These are phyloP conservation scores for Begonia loranthoides DNA, from an alignment of 306 rosid species.

Conservation along the genomic window DNA sequence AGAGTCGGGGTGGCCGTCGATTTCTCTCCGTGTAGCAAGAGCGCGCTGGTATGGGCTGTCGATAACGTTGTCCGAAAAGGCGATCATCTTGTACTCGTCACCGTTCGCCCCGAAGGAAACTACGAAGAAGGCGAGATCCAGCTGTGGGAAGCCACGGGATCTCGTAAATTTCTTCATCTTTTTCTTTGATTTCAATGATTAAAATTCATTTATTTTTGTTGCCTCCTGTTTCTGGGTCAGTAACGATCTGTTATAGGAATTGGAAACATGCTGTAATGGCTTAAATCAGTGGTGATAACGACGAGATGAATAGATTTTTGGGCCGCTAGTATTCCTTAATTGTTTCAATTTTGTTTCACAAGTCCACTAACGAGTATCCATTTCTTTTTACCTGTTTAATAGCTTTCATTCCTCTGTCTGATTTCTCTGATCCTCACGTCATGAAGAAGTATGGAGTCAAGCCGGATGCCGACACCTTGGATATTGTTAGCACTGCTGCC, in stretches of 20 bases:
- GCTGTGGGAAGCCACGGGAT: constrained; percentile 69
- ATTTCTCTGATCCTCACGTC: constrained; percentile 34
- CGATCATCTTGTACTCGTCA: constrained; percentile 49
- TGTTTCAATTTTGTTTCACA: too few relatives aligned
- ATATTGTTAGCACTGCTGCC: constrained; percentile 28
- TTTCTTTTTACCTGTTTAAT: constrained; percentile 8
- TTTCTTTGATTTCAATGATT: background rate
- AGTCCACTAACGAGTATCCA: too few relatives aligned
- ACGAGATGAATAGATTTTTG: too few relatives aligned
- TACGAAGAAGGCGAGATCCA: constrained; percentile 74
- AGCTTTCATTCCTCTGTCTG: constrained; percentile 63
- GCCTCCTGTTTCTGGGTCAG: too few relatives aligned
- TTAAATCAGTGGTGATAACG: too few relatives aligned
- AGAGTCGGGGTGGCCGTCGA: constrained; percentile 82
- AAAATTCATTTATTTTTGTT: too few relatives aligned
- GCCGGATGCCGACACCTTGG: constrained; percentile 36
- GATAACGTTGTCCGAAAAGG: constrained; percentile 61
- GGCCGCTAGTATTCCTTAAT: too few relatives aligned
- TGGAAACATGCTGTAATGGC: too few relatives aligned
- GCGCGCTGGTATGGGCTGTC: constrained; percentile 61
- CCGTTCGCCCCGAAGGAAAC: constrained; percentile 23
- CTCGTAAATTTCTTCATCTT: constrained; percentile 33
- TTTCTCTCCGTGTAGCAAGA: constrained; percentile 68
- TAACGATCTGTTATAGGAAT: too few relatives aligned
- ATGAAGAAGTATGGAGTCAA: constrained; percentile 58